A percentile compares a stretch with the other conserved stretches of the same genome.
Evolutionary conservation across 345 rosid genomes (phyloP).

Genomic region (Bretschneidera sinensis): DNA sequence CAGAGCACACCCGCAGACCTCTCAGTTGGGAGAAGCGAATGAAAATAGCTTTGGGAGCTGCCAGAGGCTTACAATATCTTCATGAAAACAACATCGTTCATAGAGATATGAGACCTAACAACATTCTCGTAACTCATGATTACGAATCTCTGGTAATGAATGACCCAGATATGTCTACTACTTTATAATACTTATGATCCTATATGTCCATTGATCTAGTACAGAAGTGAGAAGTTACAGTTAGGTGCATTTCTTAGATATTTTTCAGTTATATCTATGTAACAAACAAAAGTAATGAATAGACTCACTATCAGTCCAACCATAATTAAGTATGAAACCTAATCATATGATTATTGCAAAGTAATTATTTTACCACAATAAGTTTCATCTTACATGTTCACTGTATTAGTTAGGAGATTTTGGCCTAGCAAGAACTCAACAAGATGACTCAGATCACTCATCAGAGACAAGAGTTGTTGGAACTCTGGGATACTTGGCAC

Average conservation of each 20-base stretch:
- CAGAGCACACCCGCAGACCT: conserved; percentile 41
- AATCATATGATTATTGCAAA: neutral
- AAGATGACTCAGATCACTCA: conserved; percentile 39
- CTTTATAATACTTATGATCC: too few relatives aligned
- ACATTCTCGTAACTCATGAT: conserved; percentile 65
- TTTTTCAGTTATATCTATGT: too few relatives aligned
- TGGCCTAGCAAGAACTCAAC: conserved; percentile 53
- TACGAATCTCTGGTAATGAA: conserved; percentile 52
- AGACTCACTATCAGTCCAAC: too few relatives aligned
- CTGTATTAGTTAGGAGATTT: conserved; percentile 55
- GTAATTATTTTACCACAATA: too few relatives aligned
- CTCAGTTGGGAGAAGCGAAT: conserved; percentile 57
- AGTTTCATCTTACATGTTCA: neutral
- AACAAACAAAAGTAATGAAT: too few relatives aligned
- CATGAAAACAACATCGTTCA: conserved; percentile 56
- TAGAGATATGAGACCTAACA: conserved; percentile 61
- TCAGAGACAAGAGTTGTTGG: conserved; percentile 54
- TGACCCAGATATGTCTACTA: too few relatives aligned
- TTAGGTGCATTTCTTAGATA: too few relatives aligned
- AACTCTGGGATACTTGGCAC: conserved; percentile 58
- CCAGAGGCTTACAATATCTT: conserved; percentile 51
- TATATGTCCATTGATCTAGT: too few relatives aligned
- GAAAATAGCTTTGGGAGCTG: conserved; percentile 57
- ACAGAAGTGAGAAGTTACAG: too few relatives aligned
- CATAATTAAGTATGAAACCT: neutral